Evolutionary conservation across 805 yeast genomes (phyloP).

Genomic region (Kregervanrija fluxuum): DNA sequence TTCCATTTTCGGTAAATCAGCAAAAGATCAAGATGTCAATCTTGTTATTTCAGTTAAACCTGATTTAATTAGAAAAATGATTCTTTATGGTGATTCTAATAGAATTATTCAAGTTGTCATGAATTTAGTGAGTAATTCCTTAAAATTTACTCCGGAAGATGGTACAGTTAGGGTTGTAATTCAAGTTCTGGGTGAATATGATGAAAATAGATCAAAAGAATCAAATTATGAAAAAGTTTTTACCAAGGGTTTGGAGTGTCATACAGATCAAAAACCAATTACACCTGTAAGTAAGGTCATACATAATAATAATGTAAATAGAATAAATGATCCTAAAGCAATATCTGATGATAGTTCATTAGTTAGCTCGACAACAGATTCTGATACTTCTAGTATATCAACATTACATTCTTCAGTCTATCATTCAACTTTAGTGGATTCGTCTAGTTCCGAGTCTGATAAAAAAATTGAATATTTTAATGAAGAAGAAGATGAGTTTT

Average conservation of each 20-base stretch:
- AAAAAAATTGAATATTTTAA: conserved; percentile 12
- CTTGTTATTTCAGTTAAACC: conserved; percentile 61
- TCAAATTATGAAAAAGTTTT: conserved; percentile 39
- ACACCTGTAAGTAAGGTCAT: conserved; percentile 1
- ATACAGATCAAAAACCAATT: conserved; percentile 8
- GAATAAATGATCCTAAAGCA: background rate
- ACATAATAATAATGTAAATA: background rate
- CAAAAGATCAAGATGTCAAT: conserved; percentile 68
- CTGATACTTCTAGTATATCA: conserved; percentile 16
- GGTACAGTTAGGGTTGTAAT: conserved; percentile 69
- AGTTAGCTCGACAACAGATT: background rate
- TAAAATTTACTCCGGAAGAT: conserved; percentile 87
- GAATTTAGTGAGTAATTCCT: conserved; percentile 84
- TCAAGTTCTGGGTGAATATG: conserved; percentile 65
- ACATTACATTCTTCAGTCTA: conserved; percentile 28
- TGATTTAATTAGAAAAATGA: conserved; percentile 48
- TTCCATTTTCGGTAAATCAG: conserved; percentile 77
- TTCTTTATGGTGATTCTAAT: conserved; percentile 81
- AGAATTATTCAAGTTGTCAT: conserved; percentile 86
- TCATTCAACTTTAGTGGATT: conserved; percentile 35
- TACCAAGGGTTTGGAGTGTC: conserved; percentile 24
- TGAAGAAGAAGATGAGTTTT: conserved; percentile 11
- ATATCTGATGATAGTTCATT: conserved; percentile 3
- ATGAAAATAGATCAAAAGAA: conserved; percentile 38
- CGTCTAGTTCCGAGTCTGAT: conserved; percentile 24